A percentile compares a stretch with the other conserved stretches of the same genome.
phyloP scores from a whole-genome alignment of 2,329 filamentous ascomycete genomes.

The Leptodontidium sp. region DNA sequence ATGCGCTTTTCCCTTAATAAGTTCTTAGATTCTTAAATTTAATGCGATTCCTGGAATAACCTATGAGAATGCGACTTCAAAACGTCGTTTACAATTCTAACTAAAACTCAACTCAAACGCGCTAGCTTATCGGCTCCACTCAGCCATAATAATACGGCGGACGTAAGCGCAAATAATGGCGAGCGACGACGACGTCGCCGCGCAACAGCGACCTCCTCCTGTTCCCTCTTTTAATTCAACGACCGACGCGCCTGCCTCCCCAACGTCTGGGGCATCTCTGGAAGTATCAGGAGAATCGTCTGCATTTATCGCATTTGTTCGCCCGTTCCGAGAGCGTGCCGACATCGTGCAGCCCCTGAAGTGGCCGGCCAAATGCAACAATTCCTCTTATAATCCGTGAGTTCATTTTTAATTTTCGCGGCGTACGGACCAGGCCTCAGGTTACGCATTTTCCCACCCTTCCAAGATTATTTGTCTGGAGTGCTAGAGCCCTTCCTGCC shows the following conservation, averaged over 20 bases:
- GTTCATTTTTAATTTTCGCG: constrained; percentile 8
- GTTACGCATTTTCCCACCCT: neutral
- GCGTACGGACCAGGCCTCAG: neutral
- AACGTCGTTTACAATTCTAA: neutral
- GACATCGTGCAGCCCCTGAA: constrained; percentile 6
- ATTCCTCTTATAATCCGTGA: constrained; percentile 11
- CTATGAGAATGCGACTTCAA: neutral
- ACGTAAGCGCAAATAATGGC: neutral
- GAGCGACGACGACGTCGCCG: neutral
- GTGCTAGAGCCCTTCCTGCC: neutral
- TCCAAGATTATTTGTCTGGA: neutral
- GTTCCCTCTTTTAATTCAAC: constrained; percentile 3
- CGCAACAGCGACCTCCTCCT: neutral
- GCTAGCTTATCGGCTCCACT: neutral
- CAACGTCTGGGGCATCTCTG: neutral
- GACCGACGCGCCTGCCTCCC: neutral
- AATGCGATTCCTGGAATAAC: neutral
- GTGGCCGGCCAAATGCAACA: constrained; percentile 13
- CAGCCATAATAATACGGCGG: neutral
- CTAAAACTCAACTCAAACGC: neutral
- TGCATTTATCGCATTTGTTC: constrained; percentile 15
- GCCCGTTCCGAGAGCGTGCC: neutral
- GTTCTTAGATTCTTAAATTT: neutral
- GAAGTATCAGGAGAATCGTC: neutral
- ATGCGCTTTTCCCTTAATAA: neutral